A percentile compares a stretch with the other conserved stretches of the same genome.
These are phyloP conservation scores for Albugo laibachii DNA, from an alignment of 352 stramenopile species.

Conservation along the genomic window DNA sequence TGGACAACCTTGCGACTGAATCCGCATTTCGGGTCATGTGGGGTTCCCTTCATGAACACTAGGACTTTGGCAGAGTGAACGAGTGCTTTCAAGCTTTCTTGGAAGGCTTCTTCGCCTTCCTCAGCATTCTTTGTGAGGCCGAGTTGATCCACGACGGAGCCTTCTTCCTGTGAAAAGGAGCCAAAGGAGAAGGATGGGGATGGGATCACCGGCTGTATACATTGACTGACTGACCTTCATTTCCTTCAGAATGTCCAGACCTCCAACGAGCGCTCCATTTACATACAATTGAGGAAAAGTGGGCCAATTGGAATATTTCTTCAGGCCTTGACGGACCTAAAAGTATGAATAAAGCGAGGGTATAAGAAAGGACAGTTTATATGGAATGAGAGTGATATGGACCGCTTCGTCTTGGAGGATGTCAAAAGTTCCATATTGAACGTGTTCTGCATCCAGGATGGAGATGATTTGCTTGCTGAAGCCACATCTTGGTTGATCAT, in stretches of 20 bases:
- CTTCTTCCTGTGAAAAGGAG: constrained; percentile 16
- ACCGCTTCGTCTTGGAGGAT: constrained; percentile 93
- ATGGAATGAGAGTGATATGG: neutral
- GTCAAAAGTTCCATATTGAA: constrained; percentile 92
- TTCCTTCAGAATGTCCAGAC: constrained; percentile 95
- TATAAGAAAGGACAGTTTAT: neutral
- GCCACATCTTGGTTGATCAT: constrained; percentile 86
- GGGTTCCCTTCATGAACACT: constrained; percentile 91
- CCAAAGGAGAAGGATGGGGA: too few species aligned
- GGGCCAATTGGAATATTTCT: constrained; percentile 94
- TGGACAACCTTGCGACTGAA: constrained; percentile 89
- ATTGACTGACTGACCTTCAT: constrained; percentile 45
- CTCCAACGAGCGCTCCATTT: constrained; percentile 91
- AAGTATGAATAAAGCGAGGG: constrained; percentile 4
- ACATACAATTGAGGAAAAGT: constrained; percentile 98
- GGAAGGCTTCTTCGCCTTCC: constrained; percentile 53
- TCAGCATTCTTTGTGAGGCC: constrained; percentile 51
- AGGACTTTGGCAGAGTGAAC: constrained; percentile 82
- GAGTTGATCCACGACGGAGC: constrained; percentile 58
- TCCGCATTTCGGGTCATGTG: constrained; percentile 78
- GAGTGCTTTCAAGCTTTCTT: constrained; percentile 69
- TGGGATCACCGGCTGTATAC: neutral
- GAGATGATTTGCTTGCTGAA: constrained; percentile 90
- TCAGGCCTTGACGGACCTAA: constrained; percentile 88
- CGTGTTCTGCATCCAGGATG: constrained; percentile 82